Base-by-base conservation (phyloP, 2,329 filamentous ascomycete species). In the Scedosporium aurantiacum region DNA sequence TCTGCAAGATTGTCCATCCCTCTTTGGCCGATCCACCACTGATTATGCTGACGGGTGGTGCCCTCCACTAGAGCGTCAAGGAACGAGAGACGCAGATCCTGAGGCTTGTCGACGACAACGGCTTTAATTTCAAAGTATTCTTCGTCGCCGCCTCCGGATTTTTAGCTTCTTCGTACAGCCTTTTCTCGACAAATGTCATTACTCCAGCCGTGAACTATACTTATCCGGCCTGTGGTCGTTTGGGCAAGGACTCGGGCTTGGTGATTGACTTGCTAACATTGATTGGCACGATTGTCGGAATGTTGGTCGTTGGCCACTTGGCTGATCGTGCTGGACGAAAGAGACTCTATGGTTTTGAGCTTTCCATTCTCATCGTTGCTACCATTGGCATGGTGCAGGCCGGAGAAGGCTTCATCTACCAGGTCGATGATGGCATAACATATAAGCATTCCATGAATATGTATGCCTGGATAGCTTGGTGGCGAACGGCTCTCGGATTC, bases 141-240 rank as follows among this genome's bases (percentile, higher is more conserved):
- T 63, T 65, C 18, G 69, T 68, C 7, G 68, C 66, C 4, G 64
- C 65, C 7, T 66, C 66, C 2, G 70, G 70, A 7, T 71, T 70
- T 61, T 62, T 71, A 10, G 67, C 69, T 2, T 68, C 68, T 1
- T 70, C 68, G 14, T 71, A 68, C 61, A 68, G 67, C 59, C 60
- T 71, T 2, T 69, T 71, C 61, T 64, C 69, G 16, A 69, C 64
- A 5, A 70, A 69, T 54, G 64, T 70, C 47, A 67, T 70, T 55
- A 65, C 62, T 18, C 67, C 69, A 4, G 66, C 67, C 7, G 60
- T 70, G 16, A 63, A 63, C 18, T 71, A 66, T 47, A 64, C 70
- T 16, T 71, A 71, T 61, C 63, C 64, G 2, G 61, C 63, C 4
- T 37, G 28, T 14, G 43, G 61, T 27, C 57, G 63, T 23, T 47